Conservation (phyloP, 768 basidiomycete species). For the Punctularia strigosozonata region DNA sequence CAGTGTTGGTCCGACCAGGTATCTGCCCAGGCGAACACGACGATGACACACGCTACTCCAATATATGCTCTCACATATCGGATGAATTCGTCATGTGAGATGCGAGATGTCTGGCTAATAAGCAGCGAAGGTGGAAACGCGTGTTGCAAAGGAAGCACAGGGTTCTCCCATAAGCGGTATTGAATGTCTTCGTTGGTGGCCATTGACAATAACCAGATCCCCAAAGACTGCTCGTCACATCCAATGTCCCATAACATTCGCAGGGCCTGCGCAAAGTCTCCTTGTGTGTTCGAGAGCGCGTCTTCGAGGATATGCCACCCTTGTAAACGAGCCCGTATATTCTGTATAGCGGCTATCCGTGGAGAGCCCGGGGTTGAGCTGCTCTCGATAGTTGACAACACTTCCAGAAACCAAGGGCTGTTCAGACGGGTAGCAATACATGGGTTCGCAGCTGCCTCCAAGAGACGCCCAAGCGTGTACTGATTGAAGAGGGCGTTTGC, state of each 20-base stretch:
- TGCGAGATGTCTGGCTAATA: slow-evolving; percentile 12
- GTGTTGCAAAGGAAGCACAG: slow-evolving; percentile 20
- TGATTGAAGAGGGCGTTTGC: slow-evolving; percentile 39
- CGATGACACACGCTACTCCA: slow-evolving; percentile 55
- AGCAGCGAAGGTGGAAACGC: slow-evolving; percentile 29
- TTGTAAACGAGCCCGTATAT: slow-evolving; percentile 36
- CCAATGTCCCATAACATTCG: slow-evolving; percentile 48
- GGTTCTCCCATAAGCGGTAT: slow-evolving; percentile 30
- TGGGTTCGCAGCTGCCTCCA: slow-evolving; percentile 53
- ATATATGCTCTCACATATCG: slow-evolving; percentile 54
- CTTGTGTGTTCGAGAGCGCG: slow-evolving; percentile 40
- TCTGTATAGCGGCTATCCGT: slow-evolving; percentile 29
- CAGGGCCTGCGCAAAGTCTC: slow-evolving; percentile 37
- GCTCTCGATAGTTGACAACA: slow-evolving; percentile 25
- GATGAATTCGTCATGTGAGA: slow-evolving; percentile 48
- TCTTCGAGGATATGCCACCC: slow-evolving; percentile 56
- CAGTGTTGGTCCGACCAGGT: slow-evolving; percentile 55
- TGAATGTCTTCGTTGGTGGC: slow-evolving; percentile 42
- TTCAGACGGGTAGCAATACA: slow-evolving; percentile 49
- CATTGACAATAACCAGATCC: slow-evolving; percentile 66
- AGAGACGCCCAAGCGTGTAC: slow-evolving; percentile 39
- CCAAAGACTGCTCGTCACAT: slow-evolving; percentile 53
- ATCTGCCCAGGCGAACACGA: slow-evolving; percentile 73
- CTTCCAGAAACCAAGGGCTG: slow-evolving; percentile 26
- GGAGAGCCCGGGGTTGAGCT: slow-evolving; percentile 24